A percentile compares a stretch with the other conserved stretches of the same genome.
phyloP scores from a whole-genome alignment of 208 protist species.

The Giardia muris region DNA sequence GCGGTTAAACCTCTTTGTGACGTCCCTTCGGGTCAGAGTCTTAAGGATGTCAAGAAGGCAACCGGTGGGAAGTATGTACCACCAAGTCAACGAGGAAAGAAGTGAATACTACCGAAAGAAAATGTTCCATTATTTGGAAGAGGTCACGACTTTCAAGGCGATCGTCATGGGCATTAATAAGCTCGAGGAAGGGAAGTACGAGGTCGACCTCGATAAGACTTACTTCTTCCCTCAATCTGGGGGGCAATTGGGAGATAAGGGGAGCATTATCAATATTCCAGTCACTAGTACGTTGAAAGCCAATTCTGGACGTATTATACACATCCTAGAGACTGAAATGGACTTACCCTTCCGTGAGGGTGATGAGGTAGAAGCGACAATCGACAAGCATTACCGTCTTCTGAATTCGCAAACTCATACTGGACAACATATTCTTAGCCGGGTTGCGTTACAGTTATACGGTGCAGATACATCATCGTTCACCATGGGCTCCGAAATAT shows the following conservation, averaged over 20 bases:
- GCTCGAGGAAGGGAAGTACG: not conserved
- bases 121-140: not conserved
- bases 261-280: not conserved
- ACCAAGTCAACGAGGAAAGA: not conserved
- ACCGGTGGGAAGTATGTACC: not conserved
- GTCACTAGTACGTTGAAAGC: not conserved
- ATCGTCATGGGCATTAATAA: not conserved
- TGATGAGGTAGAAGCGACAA: not conserved
- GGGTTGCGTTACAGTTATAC: not conserved
- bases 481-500: not conserved
- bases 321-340: too few relatives aligned
- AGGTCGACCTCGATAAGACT: not conserved
- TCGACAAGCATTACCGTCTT: not conserved
- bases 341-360: too few relatives aligned
- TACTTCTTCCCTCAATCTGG: not conserved
- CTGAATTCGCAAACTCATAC: not conserved
- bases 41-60: not conserved
- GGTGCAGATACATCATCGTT: not conserved
- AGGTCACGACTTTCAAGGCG: not conserved
- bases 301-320: too few relatives aligned
- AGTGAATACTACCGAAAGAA: not conserved
- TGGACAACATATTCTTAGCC: constrained; percentile 6
- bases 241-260: not conserved
- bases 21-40: not conserved
- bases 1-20: not conserved